Evolutionary conservation across 768 basidiomycete genomes (phyloP).

Genomic region (Mycena filopes): DNA sequence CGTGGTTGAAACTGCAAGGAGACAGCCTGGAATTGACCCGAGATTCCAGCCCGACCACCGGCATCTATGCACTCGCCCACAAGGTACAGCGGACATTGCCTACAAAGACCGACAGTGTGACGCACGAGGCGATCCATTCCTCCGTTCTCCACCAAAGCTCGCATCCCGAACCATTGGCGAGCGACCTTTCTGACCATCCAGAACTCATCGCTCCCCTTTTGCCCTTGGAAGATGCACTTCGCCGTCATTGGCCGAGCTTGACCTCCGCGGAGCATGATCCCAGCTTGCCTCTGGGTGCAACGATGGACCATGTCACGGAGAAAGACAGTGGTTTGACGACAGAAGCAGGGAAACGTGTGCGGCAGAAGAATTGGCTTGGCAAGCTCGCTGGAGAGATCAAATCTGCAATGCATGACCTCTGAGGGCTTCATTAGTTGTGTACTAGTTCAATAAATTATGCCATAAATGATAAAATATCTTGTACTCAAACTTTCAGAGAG

Average conservation of each 20-base stretch:
- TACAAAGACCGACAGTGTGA: slow-evolving; percentile 51
- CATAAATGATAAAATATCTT: not conserved
- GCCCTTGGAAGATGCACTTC: slow-evolving; percentile 25
- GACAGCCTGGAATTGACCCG: slow-evolving; percentile 2
- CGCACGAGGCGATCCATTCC: slow-evolving; percentile 70
- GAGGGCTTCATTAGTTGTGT: not conserved
- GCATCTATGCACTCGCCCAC: slow-evolving; percentile 62
- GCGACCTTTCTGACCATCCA: slow-evolving; percentile 53
- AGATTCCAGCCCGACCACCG: slow-evolving; percentile 56
- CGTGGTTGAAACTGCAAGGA: slow-evolving; percentile 36
- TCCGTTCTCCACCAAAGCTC: slow-evolving; percentile 63
- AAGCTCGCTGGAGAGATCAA: slow-evolving; percentile 7
- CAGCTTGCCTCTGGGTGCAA: slow-evolving; percentile 1
- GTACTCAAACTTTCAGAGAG: slow-evolving; percentile 10
- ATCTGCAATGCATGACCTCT: slow-evolving; percentile 4
- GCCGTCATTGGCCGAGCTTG: slow-evolving; percentile 11
- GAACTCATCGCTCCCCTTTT: slow-evolving; percentile 46
- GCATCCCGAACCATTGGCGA: slow-evolving; percentile 46
- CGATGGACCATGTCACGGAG: slow-evolving; percentile 43
- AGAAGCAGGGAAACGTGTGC: slow-evolving; percentile 36
- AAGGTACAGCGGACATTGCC: slow-evolving; percentile 61
- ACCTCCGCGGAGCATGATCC: slow-evolving; percentile 3
- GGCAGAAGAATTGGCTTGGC: slow-evolving; percentile 26
- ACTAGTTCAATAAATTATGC: not conserved
- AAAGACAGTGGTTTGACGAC: slow-evolving; percentile 53